Percentiles rank a stretch among this genome's conserved stretches.
These are phyloP conservation scores for Synura sp. DNA, from an alignment of 352 stramenopile genomes.

Conservation along the genomic window DNA sequence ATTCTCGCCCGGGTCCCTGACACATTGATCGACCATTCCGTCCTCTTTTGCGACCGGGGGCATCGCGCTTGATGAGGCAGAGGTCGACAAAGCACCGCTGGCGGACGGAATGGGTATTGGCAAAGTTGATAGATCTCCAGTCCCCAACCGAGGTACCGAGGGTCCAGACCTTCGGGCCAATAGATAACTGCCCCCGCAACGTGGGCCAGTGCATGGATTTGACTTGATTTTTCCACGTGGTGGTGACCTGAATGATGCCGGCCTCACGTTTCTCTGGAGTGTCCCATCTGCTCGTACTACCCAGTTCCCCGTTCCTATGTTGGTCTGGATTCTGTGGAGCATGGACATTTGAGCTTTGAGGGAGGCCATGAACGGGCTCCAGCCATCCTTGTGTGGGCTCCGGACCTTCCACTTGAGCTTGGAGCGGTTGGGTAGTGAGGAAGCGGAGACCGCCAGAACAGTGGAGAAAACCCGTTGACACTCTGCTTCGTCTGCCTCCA, in stretches of 20 bases:
- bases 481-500: background rate
- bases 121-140: slow-evolving; percentile 25
- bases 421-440: slow-evolving; percentile 10
- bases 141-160: background rate
- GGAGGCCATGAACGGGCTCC: slow-evolving; percentile 10
- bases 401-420: no score
- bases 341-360: slow-evolving; percentile 31
- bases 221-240: slow-evolving; percentile 22
- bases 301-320: slow-evolving; percentile 4
- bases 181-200: background rate
- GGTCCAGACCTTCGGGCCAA: slow-evolving; percentile 21
- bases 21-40: background rate
- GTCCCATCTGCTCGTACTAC: background rate
- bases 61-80: background rate
- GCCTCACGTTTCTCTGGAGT: slow-evolving; percentile 7
- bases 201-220: background rate
- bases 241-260: slow-evolving; percentile 10
- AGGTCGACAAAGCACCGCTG: slow-evolving; percentile 28
- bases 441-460: slow-evolving; percentile 6
- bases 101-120: background rate
- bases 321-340: background rate
- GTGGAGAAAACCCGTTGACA: slow-evolving; percentile 15
- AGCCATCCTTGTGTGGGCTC: slow-evolving; percentile 27
- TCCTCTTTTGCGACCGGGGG: slow-evolving; percentile 2
- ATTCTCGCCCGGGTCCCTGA: background rate